phyloP scores from a whole-genome alignment of 2,329 filamentous ascomycete species.

The Aspergillus piperis region DNA sequence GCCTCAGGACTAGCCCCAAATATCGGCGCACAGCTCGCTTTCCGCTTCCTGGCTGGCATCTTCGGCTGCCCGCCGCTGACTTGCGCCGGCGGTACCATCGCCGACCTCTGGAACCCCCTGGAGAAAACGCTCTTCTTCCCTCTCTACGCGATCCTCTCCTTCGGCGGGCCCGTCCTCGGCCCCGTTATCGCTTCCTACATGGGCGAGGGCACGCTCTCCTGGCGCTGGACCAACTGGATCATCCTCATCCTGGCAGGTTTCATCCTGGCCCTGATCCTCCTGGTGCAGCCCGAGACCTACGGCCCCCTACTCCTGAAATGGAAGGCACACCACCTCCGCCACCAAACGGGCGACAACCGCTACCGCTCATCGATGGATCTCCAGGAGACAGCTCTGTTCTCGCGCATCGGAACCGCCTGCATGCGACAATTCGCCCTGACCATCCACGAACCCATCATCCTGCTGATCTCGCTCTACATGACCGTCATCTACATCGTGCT shows the following conservation, averaged over 20 bases:
- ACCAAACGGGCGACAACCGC: conserved; percentile 45
- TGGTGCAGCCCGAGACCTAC: conserved; percentile 55
- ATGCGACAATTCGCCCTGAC: conserved; percentile 55
- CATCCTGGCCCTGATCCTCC: conserved; percentile 39
- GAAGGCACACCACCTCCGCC: conserved; percentile 47
- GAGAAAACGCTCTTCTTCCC: conserved; percentile 55
- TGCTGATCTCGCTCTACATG: conserved; percentile 37
- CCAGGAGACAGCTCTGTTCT: conserved; percentile 42
- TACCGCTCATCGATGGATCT: conserved; percentile 53
- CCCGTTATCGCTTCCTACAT: conserved; percentile 27
- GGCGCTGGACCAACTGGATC: conserved; percentile 51
- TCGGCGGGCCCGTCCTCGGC: conserved; percentile 33
- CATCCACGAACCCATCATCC: conserved; percentile 46
- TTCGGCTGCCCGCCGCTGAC: conserved; percentile 50
- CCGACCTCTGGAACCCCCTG: conserved; percentile 51
- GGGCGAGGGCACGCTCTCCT: conserved; percentile 23
- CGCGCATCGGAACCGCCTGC: conserved; percentile 46
- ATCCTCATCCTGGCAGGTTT: conserved; percentile 41
- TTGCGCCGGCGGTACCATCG: conserved; percentile 49
- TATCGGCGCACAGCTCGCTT: conserved; percentile 53
- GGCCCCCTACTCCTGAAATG: conserved; percentile 47
- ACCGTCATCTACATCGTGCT: conserved; percentile 39
- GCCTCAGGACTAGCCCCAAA: conserved; percentile 51
- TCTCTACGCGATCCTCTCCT: conserved; percentile 52
- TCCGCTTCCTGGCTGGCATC: conserved; percentile 54